Percentiles rank a stretch among this genome's conserved stretches.
Conservation (phyloP, 176 grass and related monocot genomes). For the Avena sativa region DNA sequence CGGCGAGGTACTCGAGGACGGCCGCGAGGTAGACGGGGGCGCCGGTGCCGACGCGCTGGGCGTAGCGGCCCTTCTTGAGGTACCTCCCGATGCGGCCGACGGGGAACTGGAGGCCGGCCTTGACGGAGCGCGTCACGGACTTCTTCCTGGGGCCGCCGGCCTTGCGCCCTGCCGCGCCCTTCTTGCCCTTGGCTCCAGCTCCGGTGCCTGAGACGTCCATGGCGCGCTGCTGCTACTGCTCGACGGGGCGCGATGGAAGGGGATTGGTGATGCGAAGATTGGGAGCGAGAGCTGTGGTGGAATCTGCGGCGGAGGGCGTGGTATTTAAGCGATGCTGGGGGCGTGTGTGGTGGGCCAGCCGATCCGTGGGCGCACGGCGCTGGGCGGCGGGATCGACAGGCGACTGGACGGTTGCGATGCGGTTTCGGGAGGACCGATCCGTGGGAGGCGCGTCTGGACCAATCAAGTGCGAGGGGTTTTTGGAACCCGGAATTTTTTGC, state of each 20-base stretch:
- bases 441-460: slow-evolving; percentile 16
- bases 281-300: neutral
- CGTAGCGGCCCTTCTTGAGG: slow-evolving; percentile 79
- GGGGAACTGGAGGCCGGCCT: slow-evolving; percentile 82
- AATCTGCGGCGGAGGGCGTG: rapidly evolving
- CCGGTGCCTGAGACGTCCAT: slow-evolving; percentile 45
- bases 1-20: slow-evolving; percentile 80
- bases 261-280: neutral
- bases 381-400: neutral
- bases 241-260: neutral
- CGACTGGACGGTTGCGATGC: neutral
- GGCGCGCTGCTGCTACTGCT: neutral
- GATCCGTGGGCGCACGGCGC: slow-evolving; percentile 31
- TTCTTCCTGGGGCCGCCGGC: slow-evolving; percentile 61
- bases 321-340: slow-evolving; percentile 16
- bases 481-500: neutral
- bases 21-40: slow-evolving; percentile 79
- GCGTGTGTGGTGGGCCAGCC: slow-evolving; percentile 32
- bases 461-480: slow-evolving; percentile 39
- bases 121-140: slow-evolving; percentile 59
- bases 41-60: slow-evolving; percentile 64
- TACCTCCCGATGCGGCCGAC: slow-evolving; percentile 74
- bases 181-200: slow-evolving; percentile 56
- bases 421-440: slow-evolving; percentile 11
- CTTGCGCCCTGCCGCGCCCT: slow-evolving; percentile 55